Base-by-base conservation (phyloP, 2,329 filamentous ascomycete genomes). In the Dothistroma septosporum region DNA sequence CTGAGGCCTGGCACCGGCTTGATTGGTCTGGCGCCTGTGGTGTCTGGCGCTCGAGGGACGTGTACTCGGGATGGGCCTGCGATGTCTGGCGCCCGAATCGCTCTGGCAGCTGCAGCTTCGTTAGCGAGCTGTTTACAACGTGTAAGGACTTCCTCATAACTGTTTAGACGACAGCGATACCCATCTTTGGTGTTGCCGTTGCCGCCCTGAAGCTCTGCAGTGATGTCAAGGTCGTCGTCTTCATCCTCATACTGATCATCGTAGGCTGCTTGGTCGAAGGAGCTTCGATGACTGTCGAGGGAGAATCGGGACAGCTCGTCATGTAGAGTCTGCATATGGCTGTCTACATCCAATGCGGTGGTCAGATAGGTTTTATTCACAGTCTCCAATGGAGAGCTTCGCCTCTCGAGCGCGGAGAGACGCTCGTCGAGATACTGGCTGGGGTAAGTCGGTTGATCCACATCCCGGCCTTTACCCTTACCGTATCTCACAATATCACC, bases 171-270 rank as follows among this genome's bases (percentile, higher is more conserved):
- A 7, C 21, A 44, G 28, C 24, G 54, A 22, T 10, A 41, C 35
- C 16, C 19, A 55, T 24, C 16, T 11, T 33, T 21, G 22, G 32
- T 19, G 21, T 19, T 33, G 47, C 21, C 12, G 33, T 22, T 28
- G 8, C 16, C 19, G 9, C 24, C n/a, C 28, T 57, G 56, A n/a
- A 58, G 56, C 22, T 58, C 56, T 11, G 46, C 56, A 9, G 56
- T 58, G 21, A 58, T 37, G 48, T 58, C 56, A 2, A 58, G 56
- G 31, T 58, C 56, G 19, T 58, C 56, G 1, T 50, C 44, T 16
- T 52, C 32, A 2, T 57, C 24, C 14, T 53, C 21, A 19, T 53
- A 35, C 11, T 16, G 11, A n/a, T 49, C 16, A 3, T 49, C 46
- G 16, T 19, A 22, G 21, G 8, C 41, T 16, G 14, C 14, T n/a